Evolutionary conservation across 2,329 filamentous ascomycete species (phyloP).

Genomic region (Arthrinium puccinioides): DNA sequence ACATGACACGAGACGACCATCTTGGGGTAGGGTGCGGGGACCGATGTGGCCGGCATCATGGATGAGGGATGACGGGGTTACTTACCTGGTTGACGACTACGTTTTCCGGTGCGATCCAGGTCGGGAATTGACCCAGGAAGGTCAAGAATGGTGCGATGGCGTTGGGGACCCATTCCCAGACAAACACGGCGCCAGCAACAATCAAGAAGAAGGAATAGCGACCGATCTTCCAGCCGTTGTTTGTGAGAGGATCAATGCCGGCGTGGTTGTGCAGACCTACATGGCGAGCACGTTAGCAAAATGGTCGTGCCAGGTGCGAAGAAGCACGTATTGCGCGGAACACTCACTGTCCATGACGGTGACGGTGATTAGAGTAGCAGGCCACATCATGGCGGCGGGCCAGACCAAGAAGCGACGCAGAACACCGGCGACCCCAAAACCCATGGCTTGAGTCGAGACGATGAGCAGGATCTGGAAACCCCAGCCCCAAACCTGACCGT

Average conservation of each 20-base stretch:
- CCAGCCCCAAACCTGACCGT: constrained; percentile 42
- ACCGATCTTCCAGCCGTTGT: constrained; percentile 36
- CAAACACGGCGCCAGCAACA: constrained; percentile 32
- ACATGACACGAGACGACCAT: too few species aligned
- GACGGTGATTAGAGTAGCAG: constrained; percentile 36
- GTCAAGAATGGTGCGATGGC: constrained; percentile 41
- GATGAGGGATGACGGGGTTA: too few species aligned
- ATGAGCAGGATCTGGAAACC: constrained; percentile 41
- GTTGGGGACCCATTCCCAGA: constrained; percentile 47
- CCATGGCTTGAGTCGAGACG: constrained; percentile 34
- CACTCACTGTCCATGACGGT: constrained; percentile 38
- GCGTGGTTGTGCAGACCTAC: constrained; percentile 30
- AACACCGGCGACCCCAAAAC: constrained; percentile 44
- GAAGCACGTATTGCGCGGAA: too few species aligned
- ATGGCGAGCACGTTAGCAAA: too few species aligned
- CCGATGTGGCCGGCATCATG: too few species aligned
- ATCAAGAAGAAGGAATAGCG: constrained; percentile 38
- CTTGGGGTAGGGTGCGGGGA: too few species aligned
- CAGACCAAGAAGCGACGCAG: constrained; percentile 36
- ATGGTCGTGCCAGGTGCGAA: too few species aligned
- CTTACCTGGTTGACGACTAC: constrained; percentile 37
- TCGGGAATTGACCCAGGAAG: constrained; percentile 37
- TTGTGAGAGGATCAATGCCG: constrained; percentile 29
- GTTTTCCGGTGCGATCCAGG: constrained; percentile 40
- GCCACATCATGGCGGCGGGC: constrained; percentile 45